Evolutionary conservation across 352 stramenopile species (phyloP), one percentile per base, ranked within the genome.

Genomic region (Phytopythium vexans): DNA sequence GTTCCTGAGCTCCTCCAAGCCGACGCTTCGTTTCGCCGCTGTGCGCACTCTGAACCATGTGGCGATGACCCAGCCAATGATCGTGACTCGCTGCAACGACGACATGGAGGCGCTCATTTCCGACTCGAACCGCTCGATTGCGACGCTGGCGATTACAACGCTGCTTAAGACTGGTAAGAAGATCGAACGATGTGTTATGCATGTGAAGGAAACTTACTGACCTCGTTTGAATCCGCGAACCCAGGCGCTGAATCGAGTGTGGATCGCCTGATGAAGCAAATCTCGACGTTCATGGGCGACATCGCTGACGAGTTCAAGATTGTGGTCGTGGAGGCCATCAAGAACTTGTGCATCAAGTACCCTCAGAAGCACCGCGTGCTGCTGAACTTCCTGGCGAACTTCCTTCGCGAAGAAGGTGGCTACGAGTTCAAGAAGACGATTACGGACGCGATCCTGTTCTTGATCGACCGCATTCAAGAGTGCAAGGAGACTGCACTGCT

Each of bases 301-400:
- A 99, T 99, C 54, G 94, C 95, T 0, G 97, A 99, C 66, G 97
- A 99, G 68, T 99, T 99, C 82, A 99, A 99, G 83, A 98, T 99
- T 54, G 96, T 99, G 1, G 92, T 99, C 21, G 97, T 99, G 31
- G 84, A 96, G 34, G 93, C 93, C 32, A 96, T 99, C 44, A 96
- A 98, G 52, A 96, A 98, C 54, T 66, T 99, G 31, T 99, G 95
- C 69, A 74, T 99, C 49, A 99, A 98, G 49, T 99, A 99, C 69
- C 97, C 97, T 6, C 77, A 96, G 49, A 99, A 99, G 68, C 94
- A 99, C 71, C 88, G 95, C 42, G 87, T 99, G 37, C 78, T 99
- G 46, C 79, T 99, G 1, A 97, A 97, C 61, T 99, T 99, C 70
- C 61, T 99, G 31, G 96, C 94, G 10, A 99, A 97, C 57, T 98